Conservation (phyloP, 345 rosid genomes). For the Gossypium turneri region DNA sequence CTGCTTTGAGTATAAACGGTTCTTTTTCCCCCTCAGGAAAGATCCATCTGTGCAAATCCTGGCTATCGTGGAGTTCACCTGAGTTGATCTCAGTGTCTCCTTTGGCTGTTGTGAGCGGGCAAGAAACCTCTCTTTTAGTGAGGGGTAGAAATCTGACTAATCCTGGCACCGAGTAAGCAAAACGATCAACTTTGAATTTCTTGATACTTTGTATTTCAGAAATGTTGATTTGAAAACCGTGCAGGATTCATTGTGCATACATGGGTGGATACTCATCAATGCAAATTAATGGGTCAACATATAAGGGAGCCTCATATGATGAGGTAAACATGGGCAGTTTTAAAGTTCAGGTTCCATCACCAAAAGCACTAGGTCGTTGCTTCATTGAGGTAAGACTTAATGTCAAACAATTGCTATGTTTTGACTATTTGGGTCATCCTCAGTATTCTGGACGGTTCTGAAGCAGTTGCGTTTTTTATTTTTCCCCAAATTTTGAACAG, state of each 20-base stretch:
- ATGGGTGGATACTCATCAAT: constrained; percentile 62
- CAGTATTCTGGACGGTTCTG: neutral
- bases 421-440: neutral
- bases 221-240: constrained; percentile 11
- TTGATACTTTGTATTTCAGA: constrained; percentile 9
- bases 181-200: constrained; percentile 5
- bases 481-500: constrained; percentile 36
- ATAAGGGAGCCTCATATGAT: constrained; percentile 38
- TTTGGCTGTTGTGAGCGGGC: constrained; percentile 70
- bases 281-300: constrained; percentile 35
- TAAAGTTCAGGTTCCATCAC: constrained; percentile 37
- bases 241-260: constrained; percentile 61
- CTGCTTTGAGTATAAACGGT: neutral
- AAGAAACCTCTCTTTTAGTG: constrained; percentile 55
- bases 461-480: constrained; percentile 5
- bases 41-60: constrained; percentile 60
- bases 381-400: constrained; percentile 68
- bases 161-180: constrained; percentile 65
- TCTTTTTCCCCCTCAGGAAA: constrained; percentile 41
- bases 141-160: constrained; percentile 70
- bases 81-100: constrained; percentile 80
- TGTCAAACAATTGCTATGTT: neutral
- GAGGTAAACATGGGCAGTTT: constrained; percentile 53
- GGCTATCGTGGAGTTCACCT: constrained; percentile 76
- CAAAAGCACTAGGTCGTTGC: constrained; percentile 58